A percentile compares a stretch with the other conserved stretches of the same genome.
phyloP scores from a whole-genome alignment of 192 early-diverging fungal species.

The Linnemannia exigua region DNA sequence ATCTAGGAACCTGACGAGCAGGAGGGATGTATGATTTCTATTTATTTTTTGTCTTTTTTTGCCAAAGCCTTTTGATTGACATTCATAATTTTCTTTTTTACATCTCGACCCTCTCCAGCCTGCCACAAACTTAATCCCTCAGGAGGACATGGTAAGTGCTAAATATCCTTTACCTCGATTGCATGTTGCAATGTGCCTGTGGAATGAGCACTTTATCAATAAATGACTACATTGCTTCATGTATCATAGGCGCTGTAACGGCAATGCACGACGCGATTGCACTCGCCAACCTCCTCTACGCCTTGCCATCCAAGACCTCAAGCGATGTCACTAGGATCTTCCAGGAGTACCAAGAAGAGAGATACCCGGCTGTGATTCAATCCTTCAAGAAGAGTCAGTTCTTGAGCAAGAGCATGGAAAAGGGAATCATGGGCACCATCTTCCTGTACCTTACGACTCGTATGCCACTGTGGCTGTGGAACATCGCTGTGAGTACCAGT shows the following conservation, averaged over 20 bases:
- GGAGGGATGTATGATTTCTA: too few relatives aligned
- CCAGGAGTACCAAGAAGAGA: constrained; percentile 7
- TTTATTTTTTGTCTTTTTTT: too few relatives aligned
- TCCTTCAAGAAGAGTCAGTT: constrained; percentile 8
- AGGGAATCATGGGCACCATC: not conserved
- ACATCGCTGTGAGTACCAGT: too few relatives aligned
- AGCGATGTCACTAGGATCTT: not conserved
- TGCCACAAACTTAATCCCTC: constrained; percentile 16
- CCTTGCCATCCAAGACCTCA: not conserved
- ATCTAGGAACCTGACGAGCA: too few relatives aligned
- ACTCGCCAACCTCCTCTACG: constrained; percentile 11
- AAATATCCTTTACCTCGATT: not conserved
- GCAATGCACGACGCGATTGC: constrained; percentile 19
- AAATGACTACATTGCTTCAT: not conserved
- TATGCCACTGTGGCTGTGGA: not conserved
- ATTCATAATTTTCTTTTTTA: not conserved
- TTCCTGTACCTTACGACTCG: not conserved
- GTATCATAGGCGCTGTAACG: not conserved
- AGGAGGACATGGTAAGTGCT: not conserved
- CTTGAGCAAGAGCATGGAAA: not conserved
- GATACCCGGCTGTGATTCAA: constrained; percentile 11
- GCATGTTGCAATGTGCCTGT: not conserved
- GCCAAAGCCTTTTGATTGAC: not conserved
- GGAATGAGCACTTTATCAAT: too few relatives aligned
- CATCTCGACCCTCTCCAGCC: not conserved